Evolutionary conservation across 1,284 basidiomycete species (phyloP).

Genomic region (Mrakiaceae sp.): DNA sequence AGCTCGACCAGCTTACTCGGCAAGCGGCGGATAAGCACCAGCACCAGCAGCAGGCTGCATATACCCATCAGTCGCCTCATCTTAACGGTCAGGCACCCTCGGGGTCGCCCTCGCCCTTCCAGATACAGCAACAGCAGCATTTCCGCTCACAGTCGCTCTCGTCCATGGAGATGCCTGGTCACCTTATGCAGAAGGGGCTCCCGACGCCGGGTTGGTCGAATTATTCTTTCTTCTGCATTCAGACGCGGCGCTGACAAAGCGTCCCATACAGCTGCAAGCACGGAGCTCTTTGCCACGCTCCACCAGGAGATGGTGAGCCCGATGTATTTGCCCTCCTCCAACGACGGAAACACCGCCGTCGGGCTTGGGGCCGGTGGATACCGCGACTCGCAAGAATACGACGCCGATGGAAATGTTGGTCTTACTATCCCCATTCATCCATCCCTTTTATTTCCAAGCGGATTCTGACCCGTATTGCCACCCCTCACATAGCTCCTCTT

Average conservation of each 20-base stretch:
- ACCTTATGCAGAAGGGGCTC: not conserved
- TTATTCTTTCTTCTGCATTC: not conserved
- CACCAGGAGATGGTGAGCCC: conserved; percentile 7
- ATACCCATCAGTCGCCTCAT: too few species aligned
- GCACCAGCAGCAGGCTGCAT: not conserved
- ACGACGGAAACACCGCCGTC: not conserved
- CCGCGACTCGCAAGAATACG: conserved; percentile 5
- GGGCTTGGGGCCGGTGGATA: not conserved
- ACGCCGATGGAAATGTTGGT: conserved; percentile 13
- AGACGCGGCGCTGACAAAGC: not conserved
- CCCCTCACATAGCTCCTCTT: conserved; percentile 5
- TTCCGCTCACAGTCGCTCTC: not conserved
- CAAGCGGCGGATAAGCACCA: not conserved
- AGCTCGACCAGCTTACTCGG: conserved; percentile 4
- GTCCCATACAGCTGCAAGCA: not conserved
- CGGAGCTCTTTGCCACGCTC: not conserved
- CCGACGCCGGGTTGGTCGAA: conserved; percentile 1
- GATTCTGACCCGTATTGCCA: not conserved
- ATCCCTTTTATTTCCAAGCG: not conserved
- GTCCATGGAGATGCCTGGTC: not conserved
- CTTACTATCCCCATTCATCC: not conserved
- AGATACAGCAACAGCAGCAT: not conserved
- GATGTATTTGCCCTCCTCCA: not conserved
- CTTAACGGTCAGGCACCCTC: too few species aligned
- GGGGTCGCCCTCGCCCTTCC: not conserved